Evolutionary conservation across 2,329 filamentous ascomycete species (phyloP).

Genomic region (Microcyclospora tardicrescens): DNA sequence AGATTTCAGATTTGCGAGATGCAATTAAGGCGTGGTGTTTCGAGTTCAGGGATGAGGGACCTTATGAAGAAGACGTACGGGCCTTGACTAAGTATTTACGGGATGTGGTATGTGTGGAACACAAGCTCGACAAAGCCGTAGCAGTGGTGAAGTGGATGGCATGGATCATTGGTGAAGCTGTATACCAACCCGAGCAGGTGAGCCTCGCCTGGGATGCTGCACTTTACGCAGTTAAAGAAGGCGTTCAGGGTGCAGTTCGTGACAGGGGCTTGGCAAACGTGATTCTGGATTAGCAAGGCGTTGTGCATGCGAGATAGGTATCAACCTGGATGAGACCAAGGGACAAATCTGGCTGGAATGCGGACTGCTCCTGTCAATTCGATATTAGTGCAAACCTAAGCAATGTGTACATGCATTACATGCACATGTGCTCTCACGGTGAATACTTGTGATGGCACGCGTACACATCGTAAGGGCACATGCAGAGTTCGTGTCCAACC

Average conservation of each 20-base stretch:
- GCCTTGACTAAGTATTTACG: constrained; percentile 61
- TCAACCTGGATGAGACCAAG: no score
- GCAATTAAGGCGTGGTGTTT: constrained; percentile 66
- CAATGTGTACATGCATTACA: no score
- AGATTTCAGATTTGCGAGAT: constrained; percentile 52
- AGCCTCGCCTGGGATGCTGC: constrained; percentile 24
- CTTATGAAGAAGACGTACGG: constrained; percentile 64
- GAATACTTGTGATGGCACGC: no score
- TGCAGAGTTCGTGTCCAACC: no score
- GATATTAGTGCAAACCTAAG: no score
- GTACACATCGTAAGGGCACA: no score
- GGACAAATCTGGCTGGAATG: no score
- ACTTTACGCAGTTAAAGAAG: constrained; percentile 27
- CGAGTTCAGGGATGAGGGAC: constrained; percentile 59
- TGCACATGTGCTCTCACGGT: no score
- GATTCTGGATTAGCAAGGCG: constrained; percentile 23
- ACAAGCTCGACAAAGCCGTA: constrained; percentile 62
- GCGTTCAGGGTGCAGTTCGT: constrained; percentile 30
- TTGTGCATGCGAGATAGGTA: no score
- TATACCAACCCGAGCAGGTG: constrained; percentile 13
- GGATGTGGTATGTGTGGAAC: constrained; percentile 60
- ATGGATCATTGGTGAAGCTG: constrained; percentile 25
- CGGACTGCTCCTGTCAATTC: no score
- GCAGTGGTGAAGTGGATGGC: constrained; percentile 54
- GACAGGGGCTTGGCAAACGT: constrained; percentile 35